These are phyloP conservation scores for Teratosphaeriaceae sp. DNA, from an alignment of 2,329 filamentous ascomycete genomes.

Conservation along the genomic window DNA sequence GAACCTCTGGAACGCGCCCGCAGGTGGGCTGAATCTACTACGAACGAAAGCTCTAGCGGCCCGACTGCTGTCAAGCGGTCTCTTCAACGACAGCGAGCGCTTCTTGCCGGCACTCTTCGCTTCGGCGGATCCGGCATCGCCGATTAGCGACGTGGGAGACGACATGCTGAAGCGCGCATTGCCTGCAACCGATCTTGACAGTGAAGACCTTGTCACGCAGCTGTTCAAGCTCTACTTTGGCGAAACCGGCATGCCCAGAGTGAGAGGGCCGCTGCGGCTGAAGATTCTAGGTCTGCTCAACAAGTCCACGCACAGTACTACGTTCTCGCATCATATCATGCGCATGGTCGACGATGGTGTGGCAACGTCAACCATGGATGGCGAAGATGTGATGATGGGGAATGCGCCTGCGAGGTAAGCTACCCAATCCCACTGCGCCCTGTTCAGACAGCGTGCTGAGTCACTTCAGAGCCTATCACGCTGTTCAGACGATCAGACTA, in stretches of 20 bases:
- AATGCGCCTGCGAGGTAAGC: constrained; percentile 22
- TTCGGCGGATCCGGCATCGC: constrained; percentile 72
- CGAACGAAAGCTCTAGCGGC: constrained; percentile 65
- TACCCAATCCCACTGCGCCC: neutral
- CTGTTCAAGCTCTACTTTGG: constrained; percentile 69
- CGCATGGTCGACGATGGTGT: constrained; percentile 63
- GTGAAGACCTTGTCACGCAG: constrained; percentile 52
- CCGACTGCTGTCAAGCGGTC: constrained; percentile 71
- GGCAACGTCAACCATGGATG: constrained; percentile 32
- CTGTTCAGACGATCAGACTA: neutral
- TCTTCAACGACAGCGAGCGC: constrained; percentile 76
- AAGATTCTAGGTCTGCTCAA: constrained; percentile 69
- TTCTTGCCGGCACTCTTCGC: constrained; percentile 80
- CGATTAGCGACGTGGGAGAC: constrained; percentile 77
- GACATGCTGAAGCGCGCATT: constrained; percentile 77
- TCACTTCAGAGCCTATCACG: constrained; percentile 6
- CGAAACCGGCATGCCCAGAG: constrained; percentile 42
- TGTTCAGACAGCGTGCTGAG: constrained; percentile 10
- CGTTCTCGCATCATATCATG: constrained; percentile 61
- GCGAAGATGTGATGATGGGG: constrained; percentile 27
- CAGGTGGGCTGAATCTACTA: constrained; percentile 58
- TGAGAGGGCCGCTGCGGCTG: constrained; percentile 65
- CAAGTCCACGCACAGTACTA: constrained; percentile 68
- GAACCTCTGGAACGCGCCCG: constrained; percentile 59
- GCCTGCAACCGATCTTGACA: constrained; percentile 64